Conservation (phyloP, 768 basidiomycete genomes). For the Tricholoma hemisulphureum region DNA sequence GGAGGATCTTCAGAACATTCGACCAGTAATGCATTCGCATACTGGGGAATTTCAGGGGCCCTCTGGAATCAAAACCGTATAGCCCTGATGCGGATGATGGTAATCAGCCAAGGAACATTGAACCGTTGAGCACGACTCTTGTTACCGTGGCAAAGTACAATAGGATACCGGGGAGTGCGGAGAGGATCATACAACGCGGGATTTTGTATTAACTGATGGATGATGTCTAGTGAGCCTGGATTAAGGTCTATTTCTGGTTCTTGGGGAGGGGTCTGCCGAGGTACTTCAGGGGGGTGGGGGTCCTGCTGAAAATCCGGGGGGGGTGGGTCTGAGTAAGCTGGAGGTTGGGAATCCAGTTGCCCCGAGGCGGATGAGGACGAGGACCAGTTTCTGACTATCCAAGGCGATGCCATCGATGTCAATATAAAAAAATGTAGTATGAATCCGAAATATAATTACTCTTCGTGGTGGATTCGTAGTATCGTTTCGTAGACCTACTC, state of each 20-base stretch:
- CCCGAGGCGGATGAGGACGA: slow-evolving; percentile 25
- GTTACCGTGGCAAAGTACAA: slow-evolving; percentile 95
- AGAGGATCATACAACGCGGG: slow-evolving; percentile 78
- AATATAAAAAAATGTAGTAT: not conserved
- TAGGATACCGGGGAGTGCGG: slow-evolving; percentile 79
- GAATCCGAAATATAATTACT: not conserved
- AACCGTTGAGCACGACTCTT: slow-evolving; percentile 7
- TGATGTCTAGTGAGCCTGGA: slow-evolving; percentile 39
- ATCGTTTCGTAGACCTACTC: not conserved
- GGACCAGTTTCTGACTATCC: slow-evolving; percentile 26
- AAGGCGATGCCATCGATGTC: slow-evolving; percentile 13
- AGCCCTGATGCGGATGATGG: slow-evolving; percentile 52
- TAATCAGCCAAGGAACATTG: not conserved
- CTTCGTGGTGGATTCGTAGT: not conserved
- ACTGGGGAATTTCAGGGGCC: slow-evolving; percentile 77
- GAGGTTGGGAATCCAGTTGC: slow-evolving; percentile 14
- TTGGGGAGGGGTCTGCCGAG: slow-evolving; percentile 8
- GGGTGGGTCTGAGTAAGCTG: slow-evolving; percentile 14
- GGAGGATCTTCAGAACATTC: slow-evolving; percentile 77
- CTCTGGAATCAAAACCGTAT: slow-evolving; percentile 92
- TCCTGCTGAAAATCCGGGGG: slow-evolving; percentile 16
- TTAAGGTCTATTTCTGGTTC: slow-evolving; percentile 21
- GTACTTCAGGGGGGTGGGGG: slow-evolving; percentile 6
- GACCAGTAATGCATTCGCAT: slow-evolving; percentile 94
- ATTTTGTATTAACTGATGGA: slow-evolving; percentile 71